Evolutionary conservation across 306 rosid species (phyloP).

Genomic region (Rosa rugosa): DNA sequence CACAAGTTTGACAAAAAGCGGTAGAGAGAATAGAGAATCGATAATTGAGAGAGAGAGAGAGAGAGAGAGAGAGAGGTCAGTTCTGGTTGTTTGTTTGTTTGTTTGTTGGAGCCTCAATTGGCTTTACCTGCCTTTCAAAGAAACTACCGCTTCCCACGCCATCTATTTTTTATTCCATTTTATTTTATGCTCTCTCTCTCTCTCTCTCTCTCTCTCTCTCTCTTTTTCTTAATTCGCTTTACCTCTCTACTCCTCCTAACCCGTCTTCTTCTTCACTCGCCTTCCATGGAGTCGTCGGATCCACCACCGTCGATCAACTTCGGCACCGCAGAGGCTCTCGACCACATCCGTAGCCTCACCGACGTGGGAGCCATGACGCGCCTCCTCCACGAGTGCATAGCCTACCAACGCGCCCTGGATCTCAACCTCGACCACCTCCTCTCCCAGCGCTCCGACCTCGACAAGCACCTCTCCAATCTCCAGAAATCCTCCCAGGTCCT

Average conservation of each 20-base stretch:
- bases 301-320: too few relatives aligned
- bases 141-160: neutral
- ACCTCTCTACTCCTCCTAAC: too few relatives aligned
- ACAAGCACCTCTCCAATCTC: constrained; percentile 63
- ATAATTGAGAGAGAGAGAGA: neutral
- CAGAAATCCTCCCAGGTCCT: constrained; percentile 70
- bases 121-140: constrained; percentile 6
- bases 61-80: neutral
- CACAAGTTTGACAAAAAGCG: constrained; percentile 9
- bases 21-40: neutral
- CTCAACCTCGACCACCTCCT: constrained; percentile 59
- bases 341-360: constrained; percentile 39
- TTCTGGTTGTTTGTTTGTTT: neutral
- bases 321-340: constrained; percentile 31
- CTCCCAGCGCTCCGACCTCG: constrained; percentile 77
- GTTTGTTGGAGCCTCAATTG: neutral
- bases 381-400: constrained; percentile 28
- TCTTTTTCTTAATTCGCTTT: too few relatives aligned
- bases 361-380: constrained; percentile 60
- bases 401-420: constrained; percentile 58
- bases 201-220: too few relatives aligned
- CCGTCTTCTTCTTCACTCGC: too few relatives aligned
- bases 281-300: too few relatives aligned
- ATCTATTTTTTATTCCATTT: neutral
- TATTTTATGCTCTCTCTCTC: too few relatives aligned